Evolutionary conservation across 768 basidiomycete genomes (phyloP).

Genomic region (Pleurotus citrinopileatus): DNA sequence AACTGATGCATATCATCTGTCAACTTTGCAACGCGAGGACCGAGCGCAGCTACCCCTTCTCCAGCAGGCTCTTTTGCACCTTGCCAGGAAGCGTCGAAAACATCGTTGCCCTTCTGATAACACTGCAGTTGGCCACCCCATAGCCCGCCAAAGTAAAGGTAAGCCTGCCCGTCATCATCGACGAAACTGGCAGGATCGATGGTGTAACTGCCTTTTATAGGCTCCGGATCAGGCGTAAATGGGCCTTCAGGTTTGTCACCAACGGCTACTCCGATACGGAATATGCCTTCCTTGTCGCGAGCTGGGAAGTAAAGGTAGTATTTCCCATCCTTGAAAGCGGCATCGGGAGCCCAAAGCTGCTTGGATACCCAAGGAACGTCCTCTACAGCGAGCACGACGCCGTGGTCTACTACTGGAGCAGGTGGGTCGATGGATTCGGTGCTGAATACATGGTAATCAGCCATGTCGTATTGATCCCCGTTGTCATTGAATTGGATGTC

Average conservation of each 20-base stretch:
- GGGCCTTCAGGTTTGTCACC: conserved; percentile 17
- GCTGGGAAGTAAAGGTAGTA: conserved; percentile 22
- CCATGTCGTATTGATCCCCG: conserved; percentile 22
- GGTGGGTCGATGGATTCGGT: conserved; percentile 15
- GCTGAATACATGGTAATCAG: conserved; percentile 22
- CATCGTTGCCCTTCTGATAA: conserved; percentile 15
- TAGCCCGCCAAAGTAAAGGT: conserved; percentile 20
- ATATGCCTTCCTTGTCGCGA: conserved; percentile 18
- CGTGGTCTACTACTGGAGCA: conserved; percentile 17
- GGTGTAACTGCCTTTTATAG: conserved; percentile 19
- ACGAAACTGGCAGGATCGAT: conserved; percentile 23
- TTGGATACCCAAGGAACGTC: conserved; percentile 22
- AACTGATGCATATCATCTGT: conserved; percentile 19
- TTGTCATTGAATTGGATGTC: conserved; percentile 22
- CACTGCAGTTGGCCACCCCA: conserved; percentile 23
- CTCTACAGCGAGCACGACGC: conserved; percentile 16
- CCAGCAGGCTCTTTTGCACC: conserved; percentile 15
- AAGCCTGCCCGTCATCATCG: conserved; percentile 20
- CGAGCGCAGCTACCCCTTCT: conserved; percentile 13
- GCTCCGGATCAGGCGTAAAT: conserved; percentile 18
- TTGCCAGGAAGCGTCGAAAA: conserved; percentile 4
- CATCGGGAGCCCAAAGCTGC: conserved; percentile 22
- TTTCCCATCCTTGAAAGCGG: conserved; percentile 21
- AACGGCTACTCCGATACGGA: conserved; percentile 21
- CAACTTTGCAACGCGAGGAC: conserved; percentile 17